Percentiles rank a stretch among this genome's conserved stretches.
Evolutionary conservation across 148 eudicot species (phyloP).

Genomic region (Pouteria glomerata): DNA sequence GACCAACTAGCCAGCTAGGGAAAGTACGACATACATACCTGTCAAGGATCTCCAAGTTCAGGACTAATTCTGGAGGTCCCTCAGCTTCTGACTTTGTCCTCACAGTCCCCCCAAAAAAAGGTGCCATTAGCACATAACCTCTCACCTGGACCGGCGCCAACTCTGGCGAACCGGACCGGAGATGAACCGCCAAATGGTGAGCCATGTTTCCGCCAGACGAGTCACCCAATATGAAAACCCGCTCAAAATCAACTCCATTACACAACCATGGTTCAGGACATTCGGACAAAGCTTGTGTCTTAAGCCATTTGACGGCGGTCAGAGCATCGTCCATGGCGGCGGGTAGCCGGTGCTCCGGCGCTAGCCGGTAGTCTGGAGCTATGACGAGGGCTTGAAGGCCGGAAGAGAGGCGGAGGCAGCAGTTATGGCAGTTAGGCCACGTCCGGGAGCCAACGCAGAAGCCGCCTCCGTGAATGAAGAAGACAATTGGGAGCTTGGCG

Average conservation of each 20-base stretch:
- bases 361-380: slow-evolving; percentile 65
- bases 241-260: slow-evolving; percentile 37
- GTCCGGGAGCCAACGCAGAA: slow-evolving; percentile 69
- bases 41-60: slow-evolving; percentile 55
- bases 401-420: slow-evolving; percentile 49
- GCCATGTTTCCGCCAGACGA: slow-evolving; percentile 86
- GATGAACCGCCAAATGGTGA: slow-evolving; percentile 56
- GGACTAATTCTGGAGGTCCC: slow-evolving; percentile 36
- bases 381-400: slow-evolving; percentile 49
- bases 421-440: slow-evolving; percentile 59
- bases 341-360: slow-evolving; percentile 76
- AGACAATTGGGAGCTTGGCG: slow-evolving; percentile 36
- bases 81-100: slow-evolving; percentile 62
- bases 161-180: slow-evolving; percentile 37
- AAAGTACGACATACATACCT: slow-evolving; percentile 45
- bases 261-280: slow-evolving; percentile 17
- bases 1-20: not conserved
- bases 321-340: slow-evolving; percentile 59
- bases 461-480: slow-evolving; percentile 76
- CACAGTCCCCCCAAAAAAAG: slow-evolving; percentile 64
- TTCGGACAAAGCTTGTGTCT: slow-evolving; percentile 27
- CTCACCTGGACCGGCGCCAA: slow-evolving; percentile 37
- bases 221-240: slow-evolving; percentile 64
- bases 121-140: slow-evolving; percentile 62
- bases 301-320: slow-evolving; percentile 48